Evolutionary conservation across 176 grass and related monocot species (phyloP).

Genomic region (Sorghum bicolor): Sorghum_bicolor_NCBIv3 NC_012871.2:63413501-63414000

Average conservation of each 20-base stretch:
- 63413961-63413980: background rate
- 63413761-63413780: constrained; percentile 6
- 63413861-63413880: background rate
- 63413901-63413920: too few relatives aligned
- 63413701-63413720: background rate
- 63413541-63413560: background rate
- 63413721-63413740: background rate
- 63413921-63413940: too few relatives aligned
- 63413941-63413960: background rate
- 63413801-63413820: constrained; percentile 15
- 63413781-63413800: constrained; percentile 19
- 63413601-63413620: background rate
- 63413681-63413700: background rate
- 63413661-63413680: background rate
- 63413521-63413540: background rate
- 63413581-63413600: background rate
- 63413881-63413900: background rate
- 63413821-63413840: constrained; percentile 2
- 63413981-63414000: constrained; percentile 13
- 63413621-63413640: background rate
- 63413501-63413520: background rate
- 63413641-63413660: constrained; percentile 38
- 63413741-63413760: too few relatives aligned
- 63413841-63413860: constrained; percentile 15
- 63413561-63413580: background rate